phyloP scores from a whole-genome alignment of 2,329 filamentous ascomycete species.

The Botrytis fabae region DNA sequence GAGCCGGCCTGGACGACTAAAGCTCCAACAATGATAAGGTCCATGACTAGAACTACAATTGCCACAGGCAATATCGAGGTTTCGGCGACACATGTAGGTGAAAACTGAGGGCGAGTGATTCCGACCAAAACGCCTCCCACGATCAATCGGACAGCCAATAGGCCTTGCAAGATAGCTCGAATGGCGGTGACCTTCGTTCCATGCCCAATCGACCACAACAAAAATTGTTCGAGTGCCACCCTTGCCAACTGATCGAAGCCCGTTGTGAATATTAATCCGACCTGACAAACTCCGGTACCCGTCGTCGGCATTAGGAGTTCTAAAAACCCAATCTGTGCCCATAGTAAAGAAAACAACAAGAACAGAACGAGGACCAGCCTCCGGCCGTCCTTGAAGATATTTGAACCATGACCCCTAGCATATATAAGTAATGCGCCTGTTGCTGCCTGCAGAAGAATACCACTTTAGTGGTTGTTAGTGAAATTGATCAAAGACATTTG shows the following conservation, averaged over 20 bases:
- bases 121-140: slow-evolving; percentile 38
- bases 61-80: slow-evolving; percentile 36
- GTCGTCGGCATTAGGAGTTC: slow-evolving; percentile 36
- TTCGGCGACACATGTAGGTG: slow-evolving; percentile 38
- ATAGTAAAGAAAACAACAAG: slow-evolving; percentile 40
- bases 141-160: slow-evolving; percentile 36
- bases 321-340: slow-evolving; percentile 40
- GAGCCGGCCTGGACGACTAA: slow-evolving; percentile 34
- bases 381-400: slow-evolving; percentile 41
- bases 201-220: slow-evolving; percentile 40
- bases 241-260: slow-evolving; percentile 40
- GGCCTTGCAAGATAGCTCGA: slow-evolving; percentile 36
- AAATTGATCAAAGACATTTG: neutral
- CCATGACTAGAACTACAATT: slow-evolving; percentile 39
- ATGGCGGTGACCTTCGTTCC: slow-evolving; percentile 35
- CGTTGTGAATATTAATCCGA: slow-evolving; percentile 37
- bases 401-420: slow-evolving; percentile 38
- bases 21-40: slow-evolving; percentile 38
- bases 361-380: slow-evolving; percentile 44
- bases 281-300: slow-evolving; percentile 34
- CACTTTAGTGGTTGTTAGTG: slow-evolving; percentile 36
- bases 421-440: slow-evolving; percentile 38
- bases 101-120: slow-evolving; percentile 39
- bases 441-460: slow-evolving; percentile 40
- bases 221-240: slow-evolving; percentile 39